Base-by-base conservation (phyloP, 2,329 filamentous ascomycete genomes). In the Pseudofabraea citricarpa region DNA sequence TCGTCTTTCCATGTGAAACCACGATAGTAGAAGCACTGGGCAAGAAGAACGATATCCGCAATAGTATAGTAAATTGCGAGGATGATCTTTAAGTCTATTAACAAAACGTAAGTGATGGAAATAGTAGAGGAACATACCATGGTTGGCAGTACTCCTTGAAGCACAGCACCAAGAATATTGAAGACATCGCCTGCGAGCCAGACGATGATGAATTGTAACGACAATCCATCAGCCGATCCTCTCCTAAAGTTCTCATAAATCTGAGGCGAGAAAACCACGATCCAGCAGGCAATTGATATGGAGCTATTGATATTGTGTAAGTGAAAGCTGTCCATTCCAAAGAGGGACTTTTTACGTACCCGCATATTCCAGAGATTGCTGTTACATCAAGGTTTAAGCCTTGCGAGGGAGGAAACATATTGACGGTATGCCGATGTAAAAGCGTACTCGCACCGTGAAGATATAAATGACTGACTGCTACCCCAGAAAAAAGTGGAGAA, bases 111-210 rank as follows among this genome's bases (percentile, higher is more conserved):
- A 23, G 40, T 40, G 48, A 46, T 47, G 2, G 29, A 35, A 19
- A 24, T 18, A 22, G 21, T 6, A 26, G 32, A 15, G 36, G 24
- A 42, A 54, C 67, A 48, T 61, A 83, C 77, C 90, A 97, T 96
- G 0, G 91, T 98, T 1, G 93, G 90, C 42, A 97, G 67, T 6
- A 98, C 91, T 43, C 87, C 86, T 64, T 97, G 91, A 9, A 96
- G 65, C 13, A 96, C 81, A 15, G 90, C 87, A n/a, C 91, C 91
- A 3, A 95, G 74, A 50, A 96, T 94, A 62, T 97, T 97, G 74
- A 95, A 96, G 53, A 96, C 83, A 81, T 98, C 93, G 41, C 93
- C 93, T 1, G 84, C 74, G 2, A 96, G 76, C 93, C 93, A 98
- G 57, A 95, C 79, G 47, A 94, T 83, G 59, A 97, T 82, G 70